A percentile compares a stretch with the other conserved stretches of the same genome.
These are phyloP conservation scores for Candolleomyces eurysporus DNA, from an alignment of 768 basidiomycete species.

Conservation along the genomic window DNA sequence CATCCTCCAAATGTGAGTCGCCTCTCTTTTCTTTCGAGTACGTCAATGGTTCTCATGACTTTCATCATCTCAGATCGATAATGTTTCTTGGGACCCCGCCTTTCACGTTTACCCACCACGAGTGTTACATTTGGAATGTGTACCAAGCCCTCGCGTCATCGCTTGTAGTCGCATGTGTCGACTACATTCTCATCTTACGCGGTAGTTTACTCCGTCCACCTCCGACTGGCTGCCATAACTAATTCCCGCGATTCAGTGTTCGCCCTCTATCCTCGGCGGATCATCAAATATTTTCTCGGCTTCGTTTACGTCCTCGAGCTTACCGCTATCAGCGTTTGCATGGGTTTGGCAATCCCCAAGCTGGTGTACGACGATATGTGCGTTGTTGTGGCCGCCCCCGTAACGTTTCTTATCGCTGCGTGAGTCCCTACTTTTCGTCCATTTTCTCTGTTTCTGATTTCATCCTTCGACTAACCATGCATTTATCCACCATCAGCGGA, in stretches of 20 bases:
- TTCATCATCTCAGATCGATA: constrained; percentile 23
- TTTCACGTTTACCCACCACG: constrained; percentile 36
- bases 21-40: neutral
- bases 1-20: constrained; percentile 33
- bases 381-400: constrained; percentile 25
- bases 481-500: constrained; percentile 15
- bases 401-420: constrained; percentile 23
- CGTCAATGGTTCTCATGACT: neutral
- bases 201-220: constrained; percentile 18
- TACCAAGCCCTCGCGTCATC: constrained; percentile 35
- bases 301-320: constrained; percentile 26
- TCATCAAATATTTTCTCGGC: neutral
- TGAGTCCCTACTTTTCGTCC: constrained; percentile 20
- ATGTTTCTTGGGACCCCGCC: constrained; percentile 32
- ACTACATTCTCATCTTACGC: constrained; percentile 39
- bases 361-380: constrained; percentile 35
- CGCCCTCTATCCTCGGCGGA: constrained; percentile 29
- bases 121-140: constrained; percentile 43
- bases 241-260: constrained; percentile 23
- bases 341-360: constrained; percentile 26
- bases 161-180: constrained; percentile 28
- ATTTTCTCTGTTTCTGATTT: no score
- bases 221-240: neutral
- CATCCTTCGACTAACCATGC: no score
- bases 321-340: constrained; percentile 27